Evolutionary conservation across 2,329 filamentous ascomycete genomes (phyloP), one percentile per base, ranked within the genome.

Genomic region (Colletotrichum spinosum): DNA sequence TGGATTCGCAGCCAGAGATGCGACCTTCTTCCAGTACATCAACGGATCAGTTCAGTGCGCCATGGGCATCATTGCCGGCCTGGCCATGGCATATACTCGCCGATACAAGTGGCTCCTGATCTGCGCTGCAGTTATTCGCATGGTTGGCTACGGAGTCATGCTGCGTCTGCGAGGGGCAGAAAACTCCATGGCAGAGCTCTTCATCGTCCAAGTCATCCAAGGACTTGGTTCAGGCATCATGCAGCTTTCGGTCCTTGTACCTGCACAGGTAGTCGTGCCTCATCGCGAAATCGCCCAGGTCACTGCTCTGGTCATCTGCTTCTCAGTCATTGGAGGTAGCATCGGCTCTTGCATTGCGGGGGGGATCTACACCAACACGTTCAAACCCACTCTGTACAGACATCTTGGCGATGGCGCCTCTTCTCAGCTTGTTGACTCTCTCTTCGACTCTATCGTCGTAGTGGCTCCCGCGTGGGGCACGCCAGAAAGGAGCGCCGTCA

Each of bases 31-130:
- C 17, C 65, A 63, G 13, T 75, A 75, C 56, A 75, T 73, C n/a
- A 77, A 76, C 68, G 73, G 70, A 9, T 70, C 81, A 3, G 80
- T 81, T 8, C 77, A 72, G 9, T 60, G 74, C 34, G 77, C 83
- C 64, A 77, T 73, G 62, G 72, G 74, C 8, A 71, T 80, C 6
- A 53, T 80, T n/a, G 74, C 81, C 6, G 81, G 81, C 4, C 55
- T 79, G 76, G 39, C 72, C 2, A 76, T 80, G 57, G 70, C 71
- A 7, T 68, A 70, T 37, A 76, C 75, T 2, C 71, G 72, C 15
- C 72, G 72, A 3, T 79, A 76, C 72, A 75, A 75, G 57, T 76
- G 73, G 70, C 54, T 77, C 3, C 68, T 68, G 8, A 57, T 79
- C 7, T 68, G 55, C 35, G 72, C 71, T 9, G 71, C 78, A 1